A percentile compares a stretch with the other conserved stretches of the same genome.
Evolutionary conservation across 129 eudicot species (phyloP).

Genomic region (Flaveria brownii): DNA sequence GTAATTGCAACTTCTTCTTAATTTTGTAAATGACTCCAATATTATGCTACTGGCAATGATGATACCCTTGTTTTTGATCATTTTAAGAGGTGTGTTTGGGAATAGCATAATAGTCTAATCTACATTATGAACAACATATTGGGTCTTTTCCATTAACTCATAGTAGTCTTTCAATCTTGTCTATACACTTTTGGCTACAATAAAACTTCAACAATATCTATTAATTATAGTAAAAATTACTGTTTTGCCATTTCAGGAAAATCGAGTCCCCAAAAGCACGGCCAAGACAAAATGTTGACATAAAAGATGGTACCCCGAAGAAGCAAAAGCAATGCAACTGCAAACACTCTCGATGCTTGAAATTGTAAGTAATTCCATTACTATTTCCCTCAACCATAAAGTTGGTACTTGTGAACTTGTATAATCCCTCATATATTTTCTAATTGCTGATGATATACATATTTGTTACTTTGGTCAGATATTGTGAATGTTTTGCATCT

Average conservation of each 20-base stretch:
- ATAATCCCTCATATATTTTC: constrained; percentile 4
- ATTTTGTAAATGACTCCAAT: neutral
- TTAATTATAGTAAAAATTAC: constrained; percentile 6
- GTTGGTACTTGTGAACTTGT: neutral
- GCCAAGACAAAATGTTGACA: constrained; percentile 58
- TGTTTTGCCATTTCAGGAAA: constrained; percentile 51
- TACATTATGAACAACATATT: constrained; percentile 1
- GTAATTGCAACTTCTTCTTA: constrained; percentile 13
- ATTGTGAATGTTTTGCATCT: constrained; percentile 97
- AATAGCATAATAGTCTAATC: neutral
- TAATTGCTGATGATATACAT: neutral
- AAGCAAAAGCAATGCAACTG: constrained; percentile 87
- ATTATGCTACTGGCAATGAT: constrained; percentile 17
- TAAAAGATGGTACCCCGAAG: constrained; percentile 79
- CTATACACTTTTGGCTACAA: constrained; percentile 4
- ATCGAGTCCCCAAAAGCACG: constrained; percentile 75
- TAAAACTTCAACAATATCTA: constrained; percentile 9
- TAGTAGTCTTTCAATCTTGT: constrained; percentile 7
- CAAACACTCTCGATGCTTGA: constrained; percentile 84
- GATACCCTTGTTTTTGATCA: constrained; percentile 13
- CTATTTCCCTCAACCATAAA: neutral
- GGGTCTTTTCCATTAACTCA: constrained; percentile 12
- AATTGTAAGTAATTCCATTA: constrained; percentile 56
- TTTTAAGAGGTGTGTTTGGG: constrained; percentile 13
- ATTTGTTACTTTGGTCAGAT: constrained; percentile 45